Conservation (phyloP, 257 asterid genomes). For the Agastache rugosa region DNA sequence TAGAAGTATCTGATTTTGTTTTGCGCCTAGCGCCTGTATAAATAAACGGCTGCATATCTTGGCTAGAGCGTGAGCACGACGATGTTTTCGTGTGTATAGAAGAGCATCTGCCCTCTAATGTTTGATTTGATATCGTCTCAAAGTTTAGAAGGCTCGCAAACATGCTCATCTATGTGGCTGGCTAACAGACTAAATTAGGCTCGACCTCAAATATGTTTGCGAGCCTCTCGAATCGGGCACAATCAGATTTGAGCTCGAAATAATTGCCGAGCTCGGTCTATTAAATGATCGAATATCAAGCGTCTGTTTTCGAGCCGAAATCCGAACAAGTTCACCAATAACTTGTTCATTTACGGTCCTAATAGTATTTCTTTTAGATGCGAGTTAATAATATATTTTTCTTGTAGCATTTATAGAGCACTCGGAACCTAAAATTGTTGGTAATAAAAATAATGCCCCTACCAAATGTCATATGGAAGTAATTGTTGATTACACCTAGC, state of each 20-base stretch:
- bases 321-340: no score
- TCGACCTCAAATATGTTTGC: no score
- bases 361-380: no score
- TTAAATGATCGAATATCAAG: no score
- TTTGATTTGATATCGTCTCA: not conserved
- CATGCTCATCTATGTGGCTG: no score
- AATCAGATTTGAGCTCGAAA: no score
- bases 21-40: not conserved
- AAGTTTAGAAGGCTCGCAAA: no score
- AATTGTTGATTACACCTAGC: slow-evolving; percentile 15
- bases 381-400: no score
- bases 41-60: slow-evolving; percentile 7
- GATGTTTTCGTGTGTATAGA: not conserved
- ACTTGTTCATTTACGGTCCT: not conserved
- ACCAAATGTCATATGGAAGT: not conserved
- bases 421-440: not conserved
- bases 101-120: not conserved
- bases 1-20: slow-evolving; percentile 8
- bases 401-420: not conserved
- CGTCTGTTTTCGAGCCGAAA: no score
- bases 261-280: no score
- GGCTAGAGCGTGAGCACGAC: not conserved
- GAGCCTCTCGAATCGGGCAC: no score
- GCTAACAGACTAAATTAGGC: no score
- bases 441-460: not conserved